Evolutionary conservation across 805 yeast species (phyloP).

Genomic region (Starmerella floricola): DNA sequence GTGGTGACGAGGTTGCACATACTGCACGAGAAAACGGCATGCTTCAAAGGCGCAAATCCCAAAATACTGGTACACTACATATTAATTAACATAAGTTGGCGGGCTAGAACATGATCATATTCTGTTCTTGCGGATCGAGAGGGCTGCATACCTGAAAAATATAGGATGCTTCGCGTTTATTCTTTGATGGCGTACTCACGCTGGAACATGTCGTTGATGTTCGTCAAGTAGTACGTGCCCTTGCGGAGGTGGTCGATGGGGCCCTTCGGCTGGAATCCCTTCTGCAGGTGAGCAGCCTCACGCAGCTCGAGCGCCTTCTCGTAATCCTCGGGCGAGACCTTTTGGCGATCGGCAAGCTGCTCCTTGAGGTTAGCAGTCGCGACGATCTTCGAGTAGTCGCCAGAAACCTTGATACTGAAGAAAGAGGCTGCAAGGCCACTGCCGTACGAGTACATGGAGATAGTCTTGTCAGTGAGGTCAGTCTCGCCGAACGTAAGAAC

Average conservation of each 20-base stretch:
- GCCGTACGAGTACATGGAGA: conserved; percentile 93
- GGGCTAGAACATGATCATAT: no score
- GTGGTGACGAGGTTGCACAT: no score
- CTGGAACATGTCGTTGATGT: conserved; percentile 78
- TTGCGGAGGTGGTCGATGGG: conserved; percentile 52
- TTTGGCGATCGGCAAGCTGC: conserved; percentile 52
- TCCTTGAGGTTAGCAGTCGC: conserved; percentile 52
- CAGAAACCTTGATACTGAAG: conserved; percentile 65
- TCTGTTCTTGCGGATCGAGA: no score
- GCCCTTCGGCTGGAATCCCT: conserved; percentile 69
- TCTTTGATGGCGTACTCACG: conserved; percentile 51
- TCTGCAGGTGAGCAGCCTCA: conserved; percentile 79
- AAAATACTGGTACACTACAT: no score
- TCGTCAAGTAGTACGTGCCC: conserved; percentile 75
- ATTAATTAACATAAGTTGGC: no score
- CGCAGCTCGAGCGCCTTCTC: conserved; percentile 71
- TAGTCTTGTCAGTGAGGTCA: conserved; percentile 51
- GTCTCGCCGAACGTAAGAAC: conserved; percentile 62
- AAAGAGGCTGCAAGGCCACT: conserved; percentile 93
- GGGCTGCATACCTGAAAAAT: no score
- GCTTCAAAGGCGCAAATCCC: no score
- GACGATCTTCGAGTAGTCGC: conserved; percentile 47
- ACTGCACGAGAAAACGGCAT: no score
- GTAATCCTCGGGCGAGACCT: conserved; percentile 66
- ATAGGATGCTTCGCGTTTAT: no score